Conservation (phyloP, 1,284 basidiomycete genomes). For the Schizophyllum amplum region DNA sequence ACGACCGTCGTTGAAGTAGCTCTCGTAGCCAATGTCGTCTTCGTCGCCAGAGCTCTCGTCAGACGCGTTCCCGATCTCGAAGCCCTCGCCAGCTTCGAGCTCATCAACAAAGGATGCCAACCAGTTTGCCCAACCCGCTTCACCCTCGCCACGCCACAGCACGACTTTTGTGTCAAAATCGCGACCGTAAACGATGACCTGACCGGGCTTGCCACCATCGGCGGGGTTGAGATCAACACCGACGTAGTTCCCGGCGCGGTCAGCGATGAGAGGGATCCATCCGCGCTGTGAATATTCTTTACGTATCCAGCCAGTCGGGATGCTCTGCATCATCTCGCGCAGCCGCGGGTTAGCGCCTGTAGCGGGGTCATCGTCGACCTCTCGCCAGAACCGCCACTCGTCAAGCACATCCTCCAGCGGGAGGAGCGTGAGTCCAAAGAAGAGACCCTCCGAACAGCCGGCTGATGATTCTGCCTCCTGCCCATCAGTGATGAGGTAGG, state of each 20-base stretch:
- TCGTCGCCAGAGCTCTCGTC: constrained; percentile 70
- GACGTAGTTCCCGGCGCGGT: constrained; percentile 94
- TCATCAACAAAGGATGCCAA: constrained; percentile 91
- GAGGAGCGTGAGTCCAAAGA: constrained; percentile 79
- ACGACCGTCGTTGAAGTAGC: constrained; percentile 78
- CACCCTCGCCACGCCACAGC: constrained; percentile 85
- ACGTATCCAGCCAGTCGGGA: constrained; percentile 89
- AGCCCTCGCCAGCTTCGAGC: constrained; percentile 83
- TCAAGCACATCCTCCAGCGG: constrained; percentile 86
- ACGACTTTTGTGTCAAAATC: constrained; percentile 99
- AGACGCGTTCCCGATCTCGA: constrained; percentile 62
- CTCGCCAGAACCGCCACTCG: constrained; percentile 92
- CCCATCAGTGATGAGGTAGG: constrained; percentile 75
- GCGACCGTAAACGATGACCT: constrained; percentile 95
- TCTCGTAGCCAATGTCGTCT: constrained; percentile 80
- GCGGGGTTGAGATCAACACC: constrained; percentile 92
- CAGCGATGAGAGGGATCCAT: constrained; percentile 92
- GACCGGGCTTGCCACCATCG: constrained; percentile 70
- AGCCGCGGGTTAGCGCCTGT: constrained; percentile 72
- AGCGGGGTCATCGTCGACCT: constrained; percentile 77
- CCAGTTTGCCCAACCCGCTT: constrained; percentile 93
- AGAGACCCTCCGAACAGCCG: constrained; percentile 81
- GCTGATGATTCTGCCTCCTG: constrained; percentile 84
- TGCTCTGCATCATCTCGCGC: constrained; percentile 76
- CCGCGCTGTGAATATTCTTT: constrained; percentile 88